Conservation (phyloP, 345 rosid species). For the Gossypium australe region DNA sequence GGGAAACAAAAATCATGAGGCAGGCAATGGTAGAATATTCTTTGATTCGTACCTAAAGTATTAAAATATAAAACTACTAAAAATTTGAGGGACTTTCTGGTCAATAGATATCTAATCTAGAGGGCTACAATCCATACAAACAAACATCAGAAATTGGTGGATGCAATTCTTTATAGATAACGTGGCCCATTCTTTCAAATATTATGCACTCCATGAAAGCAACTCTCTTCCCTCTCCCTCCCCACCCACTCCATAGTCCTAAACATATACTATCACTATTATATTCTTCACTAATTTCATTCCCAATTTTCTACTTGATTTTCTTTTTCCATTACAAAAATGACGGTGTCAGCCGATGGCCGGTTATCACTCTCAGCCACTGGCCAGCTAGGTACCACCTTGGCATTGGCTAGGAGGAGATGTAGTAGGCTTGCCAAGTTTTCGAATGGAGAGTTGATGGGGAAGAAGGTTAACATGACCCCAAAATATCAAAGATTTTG, state of each 20-base stretch:
- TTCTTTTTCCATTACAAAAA: constrained; percentile 9
- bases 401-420: constrained; percentile 30
- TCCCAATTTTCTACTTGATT: constrained; percentile 11
- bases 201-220: constrained; percentile 35
- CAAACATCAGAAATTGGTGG: constrained; percentile 46
- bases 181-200: constrained; percentile 45
- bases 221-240: background rate
- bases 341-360: constrained; percentile 62
- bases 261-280: background rate
- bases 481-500: constrained; percentile 11
- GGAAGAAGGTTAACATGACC: constrained; percentile 43
- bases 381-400: constrained; percentile 31
- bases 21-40: constrained; percentile 22
- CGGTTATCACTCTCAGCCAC: constrained; percentile 54
- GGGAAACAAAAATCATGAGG: constrained; percentile 7
- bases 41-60: constrained; percentile 10
- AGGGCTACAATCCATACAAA: constrained; percentile 14
- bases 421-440: constrained; percentile 35
- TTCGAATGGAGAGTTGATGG: constrained; percentile 72
- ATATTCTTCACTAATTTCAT: constrained; percentile 5
- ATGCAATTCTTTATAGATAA: constrained; percentile 59
- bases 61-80: background rate
- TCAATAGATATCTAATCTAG: background rate
- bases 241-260: background rate
- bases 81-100: constrained; percentile 9